Percentiles rank a stretch among this genome's conserved stretches.
Evolutionary conservation across 495 filamentous ascomycete species (phyloP).

Genomic region (Aspergillus heteromorphus): DNA sequence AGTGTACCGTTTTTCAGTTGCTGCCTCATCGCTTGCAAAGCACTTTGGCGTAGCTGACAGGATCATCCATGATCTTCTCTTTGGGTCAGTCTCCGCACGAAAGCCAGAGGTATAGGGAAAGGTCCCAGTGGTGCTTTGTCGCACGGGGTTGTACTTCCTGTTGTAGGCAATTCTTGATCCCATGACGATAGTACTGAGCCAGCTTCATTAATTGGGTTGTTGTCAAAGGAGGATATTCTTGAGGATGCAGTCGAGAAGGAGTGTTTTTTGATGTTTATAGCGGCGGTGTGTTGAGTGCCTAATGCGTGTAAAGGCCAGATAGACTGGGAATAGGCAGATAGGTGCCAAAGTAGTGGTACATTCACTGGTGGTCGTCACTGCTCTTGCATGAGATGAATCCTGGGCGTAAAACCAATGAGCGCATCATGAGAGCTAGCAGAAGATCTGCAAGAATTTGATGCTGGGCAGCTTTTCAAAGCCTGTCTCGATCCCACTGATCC

Average conservation of each 20-base stretch:
- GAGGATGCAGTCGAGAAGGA: slow-evolving; percentile 69
- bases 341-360: not conserved
- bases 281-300: slow-evolving; percentile 60
- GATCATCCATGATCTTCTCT: slow-evolving; percentile 35
- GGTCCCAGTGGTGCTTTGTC: slow-evolving; percentile 47
- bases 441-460: not conserved
- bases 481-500: not conserved
- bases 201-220: slow-evolving; percentile 27
- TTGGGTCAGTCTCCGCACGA: slow-evolving; percentile 38
- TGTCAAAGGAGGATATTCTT: slow-evolving; percentile 53
- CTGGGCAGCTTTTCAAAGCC: not conserved
- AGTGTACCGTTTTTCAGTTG: slow-evolving; percentile 62
- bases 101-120: slow-evolving; percentile 36
- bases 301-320: not conserved
- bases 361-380: not conserved
- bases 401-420: not conserved
- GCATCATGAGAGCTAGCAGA: not conserved
- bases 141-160: slow-evolving; percentile 36
- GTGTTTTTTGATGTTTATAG: slow-evolving; percentile 54
- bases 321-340: not conserved
- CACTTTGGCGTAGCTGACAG: slow-evolving; percentile 36
- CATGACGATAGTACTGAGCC: slow-evolving; percentile 38
- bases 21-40: slow-evolving; percentile 31
- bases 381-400: not conserved
- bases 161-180: slow-evolving; percentile 35